These are phyloP conservation scores for Nitzschia putrida DNA, from an alignment of 108 stramenopile species.

Conservation along the genomic window DNA sequence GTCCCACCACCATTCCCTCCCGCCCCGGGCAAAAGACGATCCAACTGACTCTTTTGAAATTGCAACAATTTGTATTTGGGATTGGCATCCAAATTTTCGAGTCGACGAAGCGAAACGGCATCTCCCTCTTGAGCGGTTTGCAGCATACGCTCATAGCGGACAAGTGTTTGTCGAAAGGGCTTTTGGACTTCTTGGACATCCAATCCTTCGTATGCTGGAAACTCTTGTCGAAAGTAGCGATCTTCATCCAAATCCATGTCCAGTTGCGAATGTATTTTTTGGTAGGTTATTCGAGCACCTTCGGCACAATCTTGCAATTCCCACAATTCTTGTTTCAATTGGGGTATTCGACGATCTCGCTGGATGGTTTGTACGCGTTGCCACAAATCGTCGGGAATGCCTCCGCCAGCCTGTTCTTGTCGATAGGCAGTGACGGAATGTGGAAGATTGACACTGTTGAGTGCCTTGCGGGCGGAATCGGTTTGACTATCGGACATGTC, in stretches of 20 bases:
- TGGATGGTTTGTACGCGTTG: conserved; percentile 44
- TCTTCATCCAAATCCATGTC: conserved; percentile 52
- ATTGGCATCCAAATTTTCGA: conserved; percentile 42
- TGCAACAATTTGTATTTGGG: conserved; percentile 45
- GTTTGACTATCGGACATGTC: conserved; percentile 34
- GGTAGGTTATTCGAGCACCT: conserved; percentile 30
- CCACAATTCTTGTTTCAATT: conserved; percentile 54
- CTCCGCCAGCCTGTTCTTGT: conserved; percentile 45
- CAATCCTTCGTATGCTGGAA: conserved; percentile 42
- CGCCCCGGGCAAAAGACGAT: conserved; percentile 37
- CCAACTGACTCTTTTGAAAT: conserved; percentile 46
- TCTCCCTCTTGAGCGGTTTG: conserved; percentile 48
- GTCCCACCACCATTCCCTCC: conserved; percentile 1
- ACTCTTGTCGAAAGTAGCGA: conserved; percentile 33
- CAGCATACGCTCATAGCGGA: conserved; percentile 38
- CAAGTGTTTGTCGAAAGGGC: conserved; percentile 32
- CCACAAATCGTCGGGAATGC: conserved; percentile 54
- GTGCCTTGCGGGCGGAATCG: conserved; percentile 33
- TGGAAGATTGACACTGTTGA: conserved; percentile 49
- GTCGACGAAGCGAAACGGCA: conserved; percentile 27
- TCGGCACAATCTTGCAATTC: conserved; percentile 53
- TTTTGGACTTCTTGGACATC: conserved; percentile 39
- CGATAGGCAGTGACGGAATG: conserved; percentile 55
- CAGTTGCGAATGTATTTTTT: conserved; percentile 33
- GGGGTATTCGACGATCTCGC: conserved; percentile 22